Evolutionary conservation across 306 rosid genomes (phyloP), one percentile per base, ranked within the genome.

Genomic region (Astragalus glycyphyllos): DNA sequence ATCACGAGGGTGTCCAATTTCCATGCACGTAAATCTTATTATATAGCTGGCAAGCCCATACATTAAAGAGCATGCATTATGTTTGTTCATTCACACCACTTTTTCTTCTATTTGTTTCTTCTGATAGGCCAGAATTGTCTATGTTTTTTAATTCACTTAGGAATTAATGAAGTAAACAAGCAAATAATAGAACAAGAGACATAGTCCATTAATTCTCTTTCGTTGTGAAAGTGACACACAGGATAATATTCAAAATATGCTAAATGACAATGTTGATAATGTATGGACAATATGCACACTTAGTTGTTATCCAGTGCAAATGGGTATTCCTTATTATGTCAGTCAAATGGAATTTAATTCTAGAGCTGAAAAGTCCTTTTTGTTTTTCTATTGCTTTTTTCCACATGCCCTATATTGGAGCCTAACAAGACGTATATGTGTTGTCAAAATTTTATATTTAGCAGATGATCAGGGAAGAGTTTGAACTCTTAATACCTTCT

Each of bases 11-110:
- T 74, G 81, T 12, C 71, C 84, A 79, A 75, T 64, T 79, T 55
- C 77, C 86, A 83, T 83, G 84, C 83, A 83, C 79, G 84, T 81
- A 76, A 29, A 73, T 13, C 46, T 35, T 4, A 20, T 20, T 20
- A 20, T 20, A 20, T 20, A 20, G 2, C 23, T 20, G 23, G 23
- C 23, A 20, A 20, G 23, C 23, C 23, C 23, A 20, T 20, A 20
- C 31, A 5, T 45, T 14, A 67, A 56, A 32, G 29, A 7, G 26
- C 50, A 35, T 56, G 80, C 55, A 69, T 42, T 58, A 16, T 37
- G 14, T 10, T 77, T 73, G 69, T 68, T 55, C 42, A 9, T 71
- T 81, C 71, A 65, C 81, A 80, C 75, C 32, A 71, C 63, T 80
- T 76, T 76, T 14, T 45, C 34, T 11, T 2, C 55, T 54, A 1